These are phyloP conservation scores for Grosmannia huntii DNA, from an alignment of 2,329 filamentous ascomycete species.

Conservation along the genomic window DNA sequence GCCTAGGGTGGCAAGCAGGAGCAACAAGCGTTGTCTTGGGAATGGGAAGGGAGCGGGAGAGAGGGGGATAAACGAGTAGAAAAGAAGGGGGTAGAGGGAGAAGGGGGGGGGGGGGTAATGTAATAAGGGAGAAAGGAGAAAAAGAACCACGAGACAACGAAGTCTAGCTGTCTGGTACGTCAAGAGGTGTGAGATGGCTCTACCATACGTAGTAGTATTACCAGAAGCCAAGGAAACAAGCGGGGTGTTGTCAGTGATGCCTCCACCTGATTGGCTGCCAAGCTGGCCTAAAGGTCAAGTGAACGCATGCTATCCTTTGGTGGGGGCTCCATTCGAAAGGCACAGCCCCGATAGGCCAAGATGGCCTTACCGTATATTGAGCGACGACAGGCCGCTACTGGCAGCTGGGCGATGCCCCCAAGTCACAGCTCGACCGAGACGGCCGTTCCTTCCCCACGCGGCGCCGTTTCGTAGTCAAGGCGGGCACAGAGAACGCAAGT, in stretches of 20 bases:
- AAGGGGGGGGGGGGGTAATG: background rate
- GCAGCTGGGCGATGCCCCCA: too few species aligned
- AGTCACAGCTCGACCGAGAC: background rate
- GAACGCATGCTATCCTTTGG: background rate
- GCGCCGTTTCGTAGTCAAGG: background rate
- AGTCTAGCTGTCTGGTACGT: background rate
- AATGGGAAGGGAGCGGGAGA: background rate
- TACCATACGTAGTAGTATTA: too few species aligned
- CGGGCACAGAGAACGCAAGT: background rate
- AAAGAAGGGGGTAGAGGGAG: background rate
- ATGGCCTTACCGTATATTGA: background rate
- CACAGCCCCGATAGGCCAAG: background rate
- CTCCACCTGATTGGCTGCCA: background rate
- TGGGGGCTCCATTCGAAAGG: background rate
- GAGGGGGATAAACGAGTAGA: background rate
- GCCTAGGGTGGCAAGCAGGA: background rate
- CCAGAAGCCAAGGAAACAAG: background rate
- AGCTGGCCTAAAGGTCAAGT: background rate
- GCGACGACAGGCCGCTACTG: too few species aligned
- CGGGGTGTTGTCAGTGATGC: background rate
- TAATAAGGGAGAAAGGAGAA: constrained; percentile 3
- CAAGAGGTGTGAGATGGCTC: background rate
- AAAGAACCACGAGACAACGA: background rate
- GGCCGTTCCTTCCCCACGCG: background rate
- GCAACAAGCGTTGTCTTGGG: background rate